Evolutionary conservation across 176 grass and related monocot species (phyloP), one percentile per base, ranked within the genome.

Genomic region (Zizania latifolia): DNA sequence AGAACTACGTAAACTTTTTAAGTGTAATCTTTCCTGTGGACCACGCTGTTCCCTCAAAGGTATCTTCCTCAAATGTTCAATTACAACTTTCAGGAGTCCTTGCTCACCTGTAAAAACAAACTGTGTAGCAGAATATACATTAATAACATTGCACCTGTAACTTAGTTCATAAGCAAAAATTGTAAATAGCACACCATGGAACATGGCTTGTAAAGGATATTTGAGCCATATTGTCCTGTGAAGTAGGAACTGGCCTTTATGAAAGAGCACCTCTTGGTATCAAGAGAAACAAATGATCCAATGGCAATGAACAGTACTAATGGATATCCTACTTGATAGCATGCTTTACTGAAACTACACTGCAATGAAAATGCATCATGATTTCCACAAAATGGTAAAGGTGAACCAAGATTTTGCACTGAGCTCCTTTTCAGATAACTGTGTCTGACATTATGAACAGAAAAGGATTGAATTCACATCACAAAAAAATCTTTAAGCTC

Each of bases 31-130:
- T 89, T 94, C 95, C 61, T 98, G 95, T 32, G 89, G 91, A 68
- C 95, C 89, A 60, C 89, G 84, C 54, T 98, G 95, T 70, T 94
- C 95, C 86, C 88, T 98, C 84, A 98, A 81, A 34, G 95, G 95
- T 54, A 98, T 83, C 86, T 88, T 98, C 71, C 95, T 94, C 58
- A 98, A 84, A 84, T 98, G 86, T 33, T 86, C 88, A 76, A 92
- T 94, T 59, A 90, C 89, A 68, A 78, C 71, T 76, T 88, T 90
- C 81, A 98, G 59, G 53, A 98, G 85, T 69, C 83, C 81, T 69
- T 98, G 89, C 54, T 94, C 91, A 36, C 95, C 95, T 75, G 91
- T 92, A 83, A 86, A 65, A 85, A 89, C 89, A 94, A 94, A 98
- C 95, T 98, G 71, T 72, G 40, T 86, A 86, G 86, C 69, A 74